These are phyloP conservation scores for Trichoderma sp. DNA, from an alignment of 2,329 filamentous ascomycete genomes.

Conservation along the genomic window DNA sequence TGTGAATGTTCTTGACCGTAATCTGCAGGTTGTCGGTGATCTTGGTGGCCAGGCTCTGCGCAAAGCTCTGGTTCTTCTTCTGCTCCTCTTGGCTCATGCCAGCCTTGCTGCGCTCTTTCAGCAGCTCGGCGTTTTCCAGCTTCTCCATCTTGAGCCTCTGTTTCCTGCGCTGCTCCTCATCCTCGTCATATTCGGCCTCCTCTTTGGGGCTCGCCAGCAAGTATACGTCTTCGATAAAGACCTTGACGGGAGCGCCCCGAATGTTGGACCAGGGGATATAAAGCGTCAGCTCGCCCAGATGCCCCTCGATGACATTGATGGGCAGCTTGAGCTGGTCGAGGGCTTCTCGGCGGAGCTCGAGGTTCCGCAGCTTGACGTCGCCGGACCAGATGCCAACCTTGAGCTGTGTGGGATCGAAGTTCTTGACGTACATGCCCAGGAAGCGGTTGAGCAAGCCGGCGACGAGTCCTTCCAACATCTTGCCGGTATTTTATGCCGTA, in stretches of 20 bases:
- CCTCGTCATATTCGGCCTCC: conserved; percentile 88
- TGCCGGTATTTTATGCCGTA: conserved; percentile 61
- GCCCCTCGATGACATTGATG: conserved; percentile 93
- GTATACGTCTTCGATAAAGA: conserved; percentile 96
- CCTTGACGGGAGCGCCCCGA: conserved; percentile 87
- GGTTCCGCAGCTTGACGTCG: conserved; percentile 90
- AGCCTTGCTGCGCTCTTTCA: conserved; percentile 90
- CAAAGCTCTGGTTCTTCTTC: conserved; percentile 97
- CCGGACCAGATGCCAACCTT: conserved; percentile 99
- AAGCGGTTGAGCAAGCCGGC: conserved; percentile 98
- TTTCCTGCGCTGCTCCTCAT: conserved; percentile 83
- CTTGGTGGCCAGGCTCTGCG: conserved; percentile 88
- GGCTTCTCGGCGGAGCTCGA: conserved; percentile 90
- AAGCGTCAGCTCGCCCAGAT: conserved; percentile 87
- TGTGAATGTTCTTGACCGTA: conserved; percentile 96
- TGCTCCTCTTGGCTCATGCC: conserved; percentile 94
- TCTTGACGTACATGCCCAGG: conserved; percentile 99
- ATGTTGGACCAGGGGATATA: conserved; percentile 98
- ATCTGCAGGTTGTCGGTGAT: conserved; percentile 99
- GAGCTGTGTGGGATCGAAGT: conserved; percentile 96
- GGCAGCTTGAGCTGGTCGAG: conserved; percentile 96
- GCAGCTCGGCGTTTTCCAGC: conserved; percentile 89
- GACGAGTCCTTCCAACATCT: conserved; percentile 95
- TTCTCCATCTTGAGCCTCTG: conserved; percentile 99
- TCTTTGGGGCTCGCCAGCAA: conserved; percentile 93